phyloP scores from a whole-genome alignment of 805 yeast species.

The Novakomyces olei region DNA sequence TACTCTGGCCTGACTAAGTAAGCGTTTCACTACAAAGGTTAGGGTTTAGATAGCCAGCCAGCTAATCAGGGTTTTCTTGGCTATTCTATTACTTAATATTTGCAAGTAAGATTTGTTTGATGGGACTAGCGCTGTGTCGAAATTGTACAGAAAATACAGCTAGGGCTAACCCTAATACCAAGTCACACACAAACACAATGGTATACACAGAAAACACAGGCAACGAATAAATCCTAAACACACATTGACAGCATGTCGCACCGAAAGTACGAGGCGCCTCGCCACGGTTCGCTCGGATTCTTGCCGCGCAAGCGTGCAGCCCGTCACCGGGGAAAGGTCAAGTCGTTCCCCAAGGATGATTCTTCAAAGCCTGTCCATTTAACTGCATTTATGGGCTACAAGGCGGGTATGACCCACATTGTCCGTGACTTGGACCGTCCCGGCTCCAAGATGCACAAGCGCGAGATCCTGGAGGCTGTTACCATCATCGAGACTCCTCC shows the following conservation, averaged over 20 bases:
- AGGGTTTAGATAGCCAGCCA: too few species aligned
- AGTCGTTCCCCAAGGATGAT: constrained; percentile 98
- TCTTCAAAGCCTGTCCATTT: constrained; percentile 92
- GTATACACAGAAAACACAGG: too few species aligned
- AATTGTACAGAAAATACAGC: too few species aligned
- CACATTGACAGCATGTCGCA: constrained; percentile 51
- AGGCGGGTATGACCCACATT: constrained; percentile 99
- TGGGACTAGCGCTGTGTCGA: too few species aligned
- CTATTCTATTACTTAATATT: too few species aligned
- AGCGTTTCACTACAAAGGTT: too few species aligned
- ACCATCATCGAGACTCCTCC: constrained; percentile 99
- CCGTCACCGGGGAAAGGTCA: constrained; percentile 94
- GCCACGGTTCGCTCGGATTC: constrained; percentile 99
- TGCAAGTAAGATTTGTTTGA: too few species aligned
- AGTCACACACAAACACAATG: too few species aligned
- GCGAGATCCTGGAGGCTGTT: constrained; percentile 99
- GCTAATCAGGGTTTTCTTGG: too few species aligned
- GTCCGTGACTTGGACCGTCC: constrained; percentile 99
- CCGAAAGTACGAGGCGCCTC: constrained; percentile 99
- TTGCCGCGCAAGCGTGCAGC: constrained; percentile 99
- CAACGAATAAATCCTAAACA: neutral
- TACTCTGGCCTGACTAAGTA: too few species aligned
- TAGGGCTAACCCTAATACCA: too few species aligned
- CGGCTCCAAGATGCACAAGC: constrained; percentile 99
- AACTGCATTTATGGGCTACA: constrained; percentile 80